Conservation (phyloP, 2,329 filamentous ascomycete species). For the Diaporthe sp. region DNA sequence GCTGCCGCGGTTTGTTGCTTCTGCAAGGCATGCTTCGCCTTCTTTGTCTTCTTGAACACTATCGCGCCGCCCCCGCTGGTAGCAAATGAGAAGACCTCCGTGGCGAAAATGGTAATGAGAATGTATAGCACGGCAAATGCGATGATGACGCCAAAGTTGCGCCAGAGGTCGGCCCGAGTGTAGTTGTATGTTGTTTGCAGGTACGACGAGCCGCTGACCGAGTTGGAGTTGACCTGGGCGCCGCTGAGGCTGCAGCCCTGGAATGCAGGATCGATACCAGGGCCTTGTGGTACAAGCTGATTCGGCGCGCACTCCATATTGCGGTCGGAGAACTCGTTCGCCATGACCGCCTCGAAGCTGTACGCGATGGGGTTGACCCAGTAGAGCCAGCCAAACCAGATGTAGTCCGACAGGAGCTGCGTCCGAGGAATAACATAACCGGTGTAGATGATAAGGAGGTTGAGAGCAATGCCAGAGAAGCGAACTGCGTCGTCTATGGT, state of each 20-base stretch:
- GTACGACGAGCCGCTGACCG: conserved; percentile 57
- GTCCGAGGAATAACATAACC: conserved; percentile 74
- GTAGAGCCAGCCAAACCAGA: conserved; percentile 79
- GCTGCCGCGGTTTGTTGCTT: conserved; percentile 22
- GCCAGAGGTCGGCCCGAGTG: conserved; percentile 70
- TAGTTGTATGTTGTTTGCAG: conserved; percentile 67
- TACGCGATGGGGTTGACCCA: conserved; percentile 68
- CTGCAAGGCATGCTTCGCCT: conserved; percentile 23
- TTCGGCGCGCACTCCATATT: conserved; percentile 61
- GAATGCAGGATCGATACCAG: conserved; percentile 49
- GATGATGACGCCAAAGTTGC: conserved; percentile 84
- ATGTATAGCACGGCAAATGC: conserved; percentile 84
- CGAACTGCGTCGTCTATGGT: conserved; percentile 75
- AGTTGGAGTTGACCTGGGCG: conserved; percentile 34
- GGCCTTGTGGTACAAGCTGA: conserved; percentile 63
- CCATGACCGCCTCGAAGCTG: conserved; percentile 72
- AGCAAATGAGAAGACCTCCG: conserved; percentile 75
- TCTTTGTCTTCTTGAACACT: conserved; percentile 45
- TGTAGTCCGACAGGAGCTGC: conserved; percentile 69
- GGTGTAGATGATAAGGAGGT: conserved; percentile 76
- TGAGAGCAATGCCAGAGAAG: conserved; percentile 68
- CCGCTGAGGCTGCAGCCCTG: conserved; percentile 45
- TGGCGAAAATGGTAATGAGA: conserved; percentile 76
- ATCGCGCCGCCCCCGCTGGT: conserved; percentile 44
- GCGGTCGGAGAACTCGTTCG: conserved; percentile 68